phyloP scores from a whole-genome alignment of 2,329 filamentous ascomycete genomes.

The Ceratocystis variospora region DNA sequence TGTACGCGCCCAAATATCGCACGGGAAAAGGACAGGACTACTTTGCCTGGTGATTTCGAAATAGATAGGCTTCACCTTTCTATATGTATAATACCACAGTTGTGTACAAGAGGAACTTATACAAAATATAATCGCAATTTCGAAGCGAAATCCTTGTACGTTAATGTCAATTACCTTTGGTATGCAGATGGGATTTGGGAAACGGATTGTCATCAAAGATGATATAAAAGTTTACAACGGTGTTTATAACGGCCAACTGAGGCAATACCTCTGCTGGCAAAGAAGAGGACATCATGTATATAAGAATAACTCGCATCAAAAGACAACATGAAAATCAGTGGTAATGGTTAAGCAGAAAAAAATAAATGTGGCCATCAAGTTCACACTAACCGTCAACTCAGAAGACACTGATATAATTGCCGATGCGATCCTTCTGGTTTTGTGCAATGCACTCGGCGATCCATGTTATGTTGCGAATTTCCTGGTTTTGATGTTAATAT shows the following conservation, averaged over 20 bases:
- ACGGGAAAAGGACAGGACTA: neutral
- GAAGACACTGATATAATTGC: constrained; percentile 98
- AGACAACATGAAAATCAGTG: neutral
- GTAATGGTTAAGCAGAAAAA: neutral
- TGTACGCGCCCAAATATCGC: neutral
- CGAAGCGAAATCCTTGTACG: neutral
- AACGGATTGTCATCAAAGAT: neutral
- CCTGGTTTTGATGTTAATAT: constrained; percentile 41
- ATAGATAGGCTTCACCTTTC: constrained; percentile 14
- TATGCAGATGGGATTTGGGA: too few species aligned
- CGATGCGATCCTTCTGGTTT: constrained; percentile 97
- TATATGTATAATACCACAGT: constrained; percentile 18
- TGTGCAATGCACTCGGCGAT: constrained; percentile 99
- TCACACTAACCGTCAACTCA: constrained; percentile 30
- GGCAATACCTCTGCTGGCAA: neutral
- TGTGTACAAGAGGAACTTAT: constrained; percentile 1
- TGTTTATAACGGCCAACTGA: neutral
- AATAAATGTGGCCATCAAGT: neutral
- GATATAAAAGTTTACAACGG: neutral
- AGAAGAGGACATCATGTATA: neutral
- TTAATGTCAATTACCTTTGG: too few species aligned
- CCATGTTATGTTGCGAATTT: constrained; percentile 99
- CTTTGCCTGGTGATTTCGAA: constrained; percentile 11
- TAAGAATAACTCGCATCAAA: neutral
- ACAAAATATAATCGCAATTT: neutral